Percentiles rank a stretch among this genome's conserved stretches.
Conservation (phyloP, 2,329 filamentous ascomycete species). For the Pseudomassariella vexata region DNA sequence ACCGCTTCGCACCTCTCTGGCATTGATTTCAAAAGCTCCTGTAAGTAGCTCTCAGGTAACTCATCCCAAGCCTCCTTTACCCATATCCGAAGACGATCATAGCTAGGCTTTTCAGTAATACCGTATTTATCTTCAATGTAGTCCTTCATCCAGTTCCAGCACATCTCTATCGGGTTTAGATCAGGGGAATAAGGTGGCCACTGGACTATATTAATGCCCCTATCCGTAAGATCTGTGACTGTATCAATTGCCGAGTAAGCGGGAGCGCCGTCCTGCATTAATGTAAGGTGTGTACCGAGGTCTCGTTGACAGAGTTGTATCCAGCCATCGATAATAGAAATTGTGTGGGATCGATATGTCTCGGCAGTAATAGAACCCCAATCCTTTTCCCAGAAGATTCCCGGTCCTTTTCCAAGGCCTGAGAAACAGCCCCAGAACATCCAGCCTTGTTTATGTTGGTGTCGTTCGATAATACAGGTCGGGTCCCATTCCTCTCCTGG, state of each 20-base stretch:
- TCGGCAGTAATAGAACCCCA: not conserved
- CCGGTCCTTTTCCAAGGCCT: slow-evolving; percentile 1
- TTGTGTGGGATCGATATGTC: not conserved
- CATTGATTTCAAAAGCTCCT: slow-evolving; percentile 1
- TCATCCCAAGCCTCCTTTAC: slow-evolving; percentile 1
- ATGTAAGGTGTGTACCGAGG: not conserved
- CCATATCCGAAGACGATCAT: not conserved
- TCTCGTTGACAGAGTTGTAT: not conserved
- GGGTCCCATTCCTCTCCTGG: not conserved
- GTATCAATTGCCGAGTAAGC: not conserved
- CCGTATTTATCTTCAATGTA: slow-evolving; percentile 2
- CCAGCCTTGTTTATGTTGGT: slow-evolving; percentile 2
- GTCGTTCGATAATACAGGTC: not conserved
- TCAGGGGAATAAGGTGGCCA: slow-evolving; percentile 2
- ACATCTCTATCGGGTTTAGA: slow-evolving; percentile 1
- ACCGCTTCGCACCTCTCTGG: slow-evolving; percentile 1
- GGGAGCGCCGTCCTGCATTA: not conserved
- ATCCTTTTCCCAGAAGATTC: slow-evolving; percentile 4
- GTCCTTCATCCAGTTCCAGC: slow-evolving; percentile 3
- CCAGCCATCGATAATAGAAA: not conserved
- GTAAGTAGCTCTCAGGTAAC: not conserved
- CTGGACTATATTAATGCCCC: not conserved
- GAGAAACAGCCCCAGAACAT: slow-evolving; percentile 5
- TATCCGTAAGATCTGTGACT: not conserved
- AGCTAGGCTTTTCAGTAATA: not conserved